These are phyloP conservation scores for Penicillium sp. DNA, from an alignment of 2,329 filamentous ascomycete genomes.

Conservation along the genomic window DNA sequence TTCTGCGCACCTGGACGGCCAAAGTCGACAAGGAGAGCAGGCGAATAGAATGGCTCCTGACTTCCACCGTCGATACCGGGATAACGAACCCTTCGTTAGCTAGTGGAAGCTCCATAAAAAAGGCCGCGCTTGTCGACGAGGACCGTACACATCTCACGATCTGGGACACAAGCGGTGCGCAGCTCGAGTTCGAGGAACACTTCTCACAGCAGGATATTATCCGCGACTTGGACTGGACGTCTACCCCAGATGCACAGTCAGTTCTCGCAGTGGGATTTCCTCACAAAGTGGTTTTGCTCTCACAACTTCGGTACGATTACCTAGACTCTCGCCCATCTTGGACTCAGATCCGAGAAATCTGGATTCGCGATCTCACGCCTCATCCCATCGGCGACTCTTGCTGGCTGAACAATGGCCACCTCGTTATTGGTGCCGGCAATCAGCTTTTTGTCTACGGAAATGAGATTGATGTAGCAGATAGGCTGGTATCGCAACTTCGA, in stretches of 20 bases:
- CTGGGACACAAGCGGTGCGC: constrained; percentile 83
- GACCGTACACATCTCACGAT: constrained; percentile 78
- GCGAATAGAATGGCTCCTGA: constrained; percentile 79
- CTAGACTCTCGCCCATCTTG: constrained; percentile 87
- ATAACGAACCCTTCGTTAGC: constrained; percentile 74
- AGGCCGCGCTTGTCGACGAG: constrained; percentile 80
- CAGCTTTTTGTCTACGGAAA: constrained; percentile 87
- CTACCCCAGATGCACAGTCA: constrained; percentile 84
- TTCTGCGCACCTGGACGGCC: constrained; percentile 84
- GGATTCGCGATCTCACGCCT: constrained; percentile 78
- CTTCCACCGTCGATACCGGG: constrained; percentile 79
- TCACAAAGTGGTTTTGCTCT: constrained; percentile 80
- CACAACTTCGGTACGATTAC: constrained; percentile 91
- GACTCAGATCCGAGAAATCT: constrained; percentile 82
- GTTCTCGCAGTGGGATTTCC: constrained; percentile 91
- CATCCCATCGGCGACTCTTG: constrained; percentile 92
- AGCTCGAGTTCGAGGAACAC: constrained; percentile 79
- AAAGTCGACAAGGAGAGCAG: constrained; percentile 66
- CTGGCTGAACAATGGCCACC: constrained; percentile 83
- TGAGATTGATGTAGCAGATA: constrained; percentile 67
- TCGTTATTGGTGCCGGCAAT: constrained; percentile 88
- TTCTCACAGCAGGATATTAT: constrained; percentile 77
- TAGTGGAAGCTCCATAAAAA: constrained; percentile 84
- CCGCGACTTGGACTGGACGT: constrained; percentile 90
- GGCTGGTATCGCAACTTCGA: constrained; percentile 62